Conservation (phyloP, 2,329 filamentous ascomycete genomes). For the Nothopassalora personata region DNA sequence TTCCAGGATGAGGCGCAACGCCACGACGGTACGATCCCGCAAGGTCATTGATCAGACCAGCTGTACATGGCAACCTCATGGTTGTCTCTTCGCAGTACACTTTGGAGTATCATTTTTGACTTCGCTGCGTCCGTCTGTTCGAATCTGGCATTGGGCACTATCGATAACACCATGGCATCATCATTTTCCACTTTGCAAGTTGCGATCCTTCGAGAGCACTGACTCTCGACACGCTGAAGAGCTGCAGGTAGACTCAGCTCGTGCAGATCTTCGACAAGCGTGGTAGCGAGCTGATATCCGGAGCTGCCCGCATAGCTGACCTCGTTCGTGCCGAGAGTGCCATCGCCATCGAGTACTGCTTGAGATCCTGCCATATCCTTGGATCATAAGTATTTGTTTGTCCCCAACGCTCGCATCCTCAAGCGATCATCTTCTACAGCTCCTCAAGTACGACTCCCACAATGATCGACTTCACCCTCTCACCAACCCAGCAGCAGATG, state of each 20-base stretch:
- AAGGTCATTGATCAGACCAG: too few species aligned
- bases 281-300: not conserved
- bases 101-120: too few species aligned
- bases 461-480: constrained; percentile 33
- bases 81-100: too few species aligned
- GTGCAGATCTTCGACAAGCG: not conserved
- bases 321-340: too few species aligned
- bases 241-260: not conserved
- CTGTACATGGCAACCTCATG: too few species aligned
- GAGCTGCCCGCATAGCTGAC: too few species aligned
- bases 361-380: too few species aligned
- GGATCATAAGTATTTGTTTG: too few species aligned
- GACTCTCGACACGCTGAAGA: not conserved
- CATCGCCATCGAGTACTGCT: too few species aligned
- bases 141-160: not conserved
- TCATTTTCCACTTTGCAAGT: constrained; percentile 2
- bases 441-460: not conserved
- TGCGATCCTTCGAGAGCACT: constrained; percentile 2
- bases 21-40: too few species aligned
- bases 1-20: too few species aligned
- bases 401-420: not conserved
- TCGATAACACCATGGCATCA: not conserved
- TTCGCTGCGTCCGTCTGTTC: too few species aligned
- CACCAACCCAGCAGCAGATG: constrained; percentile 25
- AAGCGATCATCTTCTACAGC: not conserved